Conservation (phyloP, 2,329 filamentous ascomycete genomes). For the Magnaporthiopsis rhizophila region DNA sequence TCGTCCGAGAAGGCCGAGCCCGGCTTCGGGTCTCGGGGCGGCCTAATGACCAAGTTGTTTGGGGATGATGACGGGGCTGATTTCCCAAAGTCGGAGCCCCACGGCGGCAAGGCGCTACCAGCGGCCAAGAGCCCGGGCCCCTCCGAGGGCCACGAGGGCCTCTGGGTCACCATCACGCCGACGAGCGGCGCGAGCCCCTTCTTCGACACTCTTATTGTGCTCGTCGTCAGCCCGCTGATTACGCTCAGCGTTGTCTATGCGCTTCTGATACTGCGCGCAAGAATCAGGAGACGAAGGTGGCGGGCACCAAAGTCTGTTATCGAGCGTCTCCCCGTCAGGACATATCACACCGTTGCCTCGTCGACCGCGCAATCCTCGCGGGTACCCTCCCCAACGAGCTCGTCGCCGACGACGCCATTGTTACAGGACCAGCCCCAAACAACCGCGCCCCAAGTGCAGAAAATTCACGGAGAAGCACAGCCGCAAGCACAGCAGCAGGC, state of each 20-base stretch:
- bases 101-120: slow-evolving; percentile 6
- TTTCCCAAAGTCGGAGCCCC: slow-evolving; percentile 20
- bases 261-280: slow-evolving; percentile 75
- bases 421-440: slow-evolving; percentile 56
- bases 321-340: slow-evolving; percentile 87
- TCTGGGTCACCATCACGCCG: slow-evolving; percentile 95
- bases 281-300: slow-evolving; percentile 85
- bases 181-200: slow-evolving; percentile 86
- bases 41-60: slow-evolving; percentile 43
- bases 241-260: slow-evolving; percentile 91
- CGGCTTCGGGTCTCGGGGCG: slow-evolving; percentile 12
- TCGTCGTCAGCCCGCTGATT: slow-evolving; percentile 90
- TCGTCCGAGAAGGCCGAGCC: slow-evolving; percentile 28
- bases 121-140: slow-evolving; percentile 16
- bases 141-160: slow-evolving; percentile 56
- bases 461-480: not conserved
- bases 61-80: slow-evolving; percentile 32
- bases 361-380: slow-evolving; percentile 49
- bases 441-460: slow-evolving; percentile 58
- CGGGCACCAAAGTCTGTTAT: slow-evolving; percentile 96
- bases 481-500: not conserved
- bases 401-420: slow-evolving; percentile 72
- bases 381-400: slow-evolving; percentile 53
- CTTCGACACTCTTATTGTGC: slow-evolving; percentile 89
- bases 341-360: slow-evolving; percentile 76